Percentiles rank a stretch among this genome's conserved stretches.
phyloP scores from a whole-genome alignment of 1,284 basidiomycete species.

The Ceratobasidium sp. region DNA sequence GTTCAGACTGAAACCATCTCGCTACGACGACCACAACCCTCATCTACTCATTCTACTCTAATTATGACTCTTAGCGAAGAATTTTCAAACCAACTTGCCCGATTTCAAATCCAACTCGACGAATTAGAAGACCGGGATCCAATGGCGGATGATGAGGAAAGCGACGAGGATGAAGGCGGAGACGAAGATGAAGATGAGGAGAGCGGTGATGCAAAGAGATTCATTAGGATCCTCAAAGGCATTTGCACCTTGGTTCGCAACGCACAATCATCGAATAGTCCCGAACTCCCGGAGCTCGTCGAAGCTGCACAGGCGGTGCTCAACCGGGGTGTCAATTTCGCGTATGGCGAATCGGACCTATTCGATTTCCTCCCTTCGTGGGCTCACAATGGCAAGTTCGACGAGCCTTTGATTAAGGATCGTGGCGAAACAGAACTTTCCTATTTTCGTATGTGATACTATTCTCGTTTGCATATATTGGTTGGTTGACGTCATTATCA shows the following conservation, averaged over 20 bases:
- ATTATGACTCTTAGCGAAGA: not conserved
- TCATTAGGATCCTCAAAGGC: slow-evolving; percentile 13
- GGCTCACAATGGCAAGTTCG: slow-evolving; percentile 12
- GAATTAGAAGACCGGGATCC: not conserved
- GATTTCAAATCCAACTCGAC: not conserved
- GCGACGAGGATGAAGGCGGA: not conserved
- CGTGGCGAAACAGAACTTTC: not conserved
- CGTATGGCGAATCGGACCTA: not conserved
- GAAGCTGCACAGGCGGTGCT: not conserved
- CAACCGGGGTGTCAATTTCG: slow-evolving; percentile 1
- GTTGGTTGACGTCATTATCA: too few species aligned
- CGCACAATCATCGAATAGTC: not conserved
- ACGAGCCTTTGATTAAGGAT: slow-evolving; percentile 21
- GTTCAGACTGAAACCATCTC: not conserved
- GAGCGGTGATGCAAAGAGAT: not conserved
- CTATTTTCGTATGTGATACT: not conserved
- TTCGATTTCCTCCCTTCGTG: slow-evolving; percentile 40
- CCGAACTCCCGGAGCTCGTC: slow-evolving; percentile 10
- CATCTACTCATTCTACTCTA: not conserved
- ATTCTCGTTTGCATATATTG: too few species aligned
- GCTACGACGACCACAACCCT: not conserved
- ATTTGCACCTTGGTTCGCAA: slow-evolving; percentile 27
- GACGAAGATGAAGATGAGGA: not conserved
- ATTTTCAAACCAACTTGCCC: not conserved
- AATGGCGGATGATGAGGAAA: too few species aligned